These are phyloP conservation scores for Leccinum boreale DNA, from an alignment of 768 basidiomycete genomes.

Conservation along the genomic window DNA sequence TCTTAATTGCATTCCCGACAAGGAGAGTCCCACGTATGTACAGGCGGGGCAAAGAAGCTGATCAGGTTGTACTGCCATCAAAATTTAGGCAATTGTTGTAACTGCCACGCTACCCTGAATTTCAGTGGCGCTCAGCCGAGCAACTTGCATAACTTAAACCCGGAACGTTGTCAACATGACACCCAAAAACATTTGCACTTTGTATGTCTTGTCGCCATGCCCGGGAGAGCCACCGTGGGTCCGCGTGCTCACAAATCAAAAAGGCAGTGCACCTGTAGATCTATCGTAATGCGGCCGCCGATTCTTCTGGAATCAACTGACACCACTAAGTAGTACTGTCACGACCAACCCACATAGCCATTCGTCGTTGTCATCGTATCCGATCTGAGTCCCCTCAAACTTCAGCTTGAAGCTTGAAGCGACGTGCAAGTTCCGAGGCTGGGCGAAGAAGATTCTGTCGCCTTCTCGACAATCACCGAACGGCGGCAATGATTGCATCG, in stretches of 20 bases:
- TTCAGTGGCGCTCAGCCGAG: slow-evolving; percentile 10
- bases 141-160: neutral
- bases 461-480: slow-evolving; percentile 17
- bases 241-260: slow-evolving; percentile 4
- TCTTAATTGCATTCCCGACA: slow-evolving; percentile 30
- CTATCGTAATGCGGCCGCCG: slow-evolving; percentile 1
- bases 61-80: slow-evolving; percentile 31
- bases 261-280: slow-evolving; percentile 21
- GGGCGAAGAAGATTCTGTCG: neutral
- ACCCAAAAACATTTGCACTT: neutral
- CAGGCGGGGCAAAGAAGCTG: slow-evolving; percentile 34
- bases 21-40: slow-evolving; percentile 36
- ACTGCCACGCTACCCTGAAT: slow-evolving; percentile 17
- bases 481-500: neutral
- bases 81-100: slow-evolving; percentile 22
- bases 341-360: neutral
- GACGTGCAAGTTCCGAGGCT: neutral
- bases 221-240: slow-evolving; percentile 8
- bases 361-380: neutral
- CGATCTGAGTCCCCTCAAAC: neutral
- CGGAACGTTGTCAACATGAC: neutral
- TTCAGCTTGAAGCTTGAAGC: neutral
- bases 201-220: slow-evolving; percentile 1
- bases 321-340: neutral
- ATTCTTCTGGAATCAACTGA: neutral